Evolutionary conservation across 345 rosid species (phyloP).

Genomic region (Cochlearia excelsa): DNA sequence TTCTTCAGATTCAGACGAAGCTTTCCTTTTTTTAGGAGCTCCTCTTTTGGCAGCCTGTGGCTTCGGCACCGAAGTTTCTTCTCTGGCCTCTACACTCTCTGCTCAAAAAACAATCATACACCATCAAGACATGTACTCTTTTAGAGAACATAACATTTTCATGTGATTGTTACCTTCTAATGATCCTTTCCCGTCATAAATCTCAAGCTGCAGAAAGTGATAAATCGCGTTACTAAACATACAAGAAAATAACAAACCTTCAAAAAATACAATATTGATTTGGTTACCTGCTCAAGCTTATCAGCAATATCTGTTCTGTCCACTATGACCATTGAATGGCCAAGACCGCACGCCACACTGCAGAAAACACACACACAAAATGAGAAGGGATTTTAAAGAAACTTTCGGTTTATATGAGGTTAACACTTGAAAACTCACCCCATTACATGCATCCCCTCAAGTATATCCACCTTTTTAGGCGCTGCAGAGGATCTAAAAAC

Average conservation of each 20-base stretch:
- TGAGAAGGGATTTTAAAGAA: not conserved
- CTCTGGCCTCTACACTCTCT: conserved; percentile 50
- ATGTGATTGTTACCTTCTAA: conserved; percentile 53
- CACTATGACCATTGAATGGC: conserved; percentile 85
- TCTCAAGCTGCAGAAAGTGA: conserved; percentile 61
- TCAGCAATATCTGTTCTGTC: conserved; percentile 66
- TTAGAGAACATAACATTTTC: not conserved
- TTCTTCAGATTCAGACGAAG: conserved; percentile 58
- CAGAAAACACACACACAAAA: conserved; percentile 23
- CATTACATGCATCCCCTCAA: conserved; percentile 87
- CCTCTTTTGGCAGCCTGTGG: conserved; percentile 45
- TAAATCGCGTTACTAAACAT: not conserved
- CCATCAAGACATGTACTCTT: not conserved
- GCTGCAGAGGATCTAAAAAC: conserved; percentile 79
- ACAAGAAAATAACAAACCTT: not conserved
- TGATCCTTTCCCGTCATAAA: conserved; percentile 73
- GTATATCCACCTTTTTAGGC: conserved; percentile 88
- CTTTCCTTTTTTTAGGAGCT: conserved; percentile 55
- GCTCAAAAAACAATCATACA: conserved; percentile 18
- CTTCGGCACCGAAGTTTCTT: conserved; percentile 36
- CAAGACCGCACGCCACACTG: conserved; percentile 88
- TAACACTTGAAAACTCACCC: conserved; percentile 46
- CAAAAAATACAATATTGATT: not conserved
- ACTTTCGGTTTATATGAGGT: not conserved
- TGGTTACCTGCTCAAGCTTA: conserved; percentile 75